Percentiles rank a stretch among this genome's conserved stretches.
Evolutionary conservation across 352 stramenopile species (phyloP).

Genomic region (Globisporangium apiculatum): DNA sequence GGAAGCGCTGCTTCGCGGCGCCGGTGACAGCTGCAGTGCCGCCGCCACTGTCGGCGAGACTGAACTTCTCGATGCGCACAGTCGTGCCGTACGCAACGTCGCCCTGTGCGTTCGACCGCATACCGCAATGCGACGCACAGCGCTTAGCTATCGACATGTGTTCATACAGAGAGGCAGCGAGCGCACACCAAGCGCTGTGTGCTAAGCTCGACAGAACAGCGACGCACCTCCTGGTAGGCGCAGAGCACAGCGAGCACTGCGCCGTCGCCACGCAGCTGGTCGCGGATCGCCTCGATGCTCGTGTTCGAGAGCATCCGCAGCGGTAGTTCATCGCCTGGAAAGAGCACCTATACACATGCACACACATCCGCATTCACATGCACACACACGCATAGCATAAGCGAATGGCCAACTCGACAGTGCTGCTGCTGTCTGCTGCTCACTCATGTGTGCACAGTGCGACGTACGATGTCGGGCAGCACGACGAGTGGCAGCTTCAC

Average conservation of each 20-base stretch:
- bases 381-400: background rate
- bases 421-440: background rate
- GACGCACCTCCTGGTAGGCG: constrained; percentile 31
- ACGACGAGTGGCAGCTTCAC: constrained; percentile 63
- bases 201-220: background rate
- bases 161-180: background rate
- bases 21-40: constrained; percentile 37
- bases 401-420: background rate
- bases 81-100: constrained; percentile 50
- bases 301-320: constrained; percentile 65
- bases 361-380: background rate
- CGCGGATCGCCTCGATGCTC: constrained; percentile 35
- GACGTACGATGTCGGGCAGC: constrained; percentile 64
- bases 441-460: background rate
- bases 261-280: constrained; percentile 34
- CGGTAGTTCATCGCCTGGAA: constrained; percentile 71
- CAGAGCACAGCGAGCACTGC: constrained; percentile 53
- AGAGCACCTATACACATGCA: constrained; percentile 45
- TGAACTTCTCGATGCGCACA: constrained; percentile 63
- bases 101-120: constrained; percentile 10
- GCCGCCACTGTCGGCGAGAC: constrained; percentile 17
- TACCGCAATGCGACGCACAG: background rate
- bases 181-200: background rate
- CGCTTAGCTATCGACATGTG: background rate
- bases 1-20: constrained; percentile 61